A percentile compares a stretch with the other conserved stretches of the same genome.
Evolutionary conservation across 176 grass and related monocot genomes (phyloP).

Genomic region (Thinopyrum elongatum): DNA sequence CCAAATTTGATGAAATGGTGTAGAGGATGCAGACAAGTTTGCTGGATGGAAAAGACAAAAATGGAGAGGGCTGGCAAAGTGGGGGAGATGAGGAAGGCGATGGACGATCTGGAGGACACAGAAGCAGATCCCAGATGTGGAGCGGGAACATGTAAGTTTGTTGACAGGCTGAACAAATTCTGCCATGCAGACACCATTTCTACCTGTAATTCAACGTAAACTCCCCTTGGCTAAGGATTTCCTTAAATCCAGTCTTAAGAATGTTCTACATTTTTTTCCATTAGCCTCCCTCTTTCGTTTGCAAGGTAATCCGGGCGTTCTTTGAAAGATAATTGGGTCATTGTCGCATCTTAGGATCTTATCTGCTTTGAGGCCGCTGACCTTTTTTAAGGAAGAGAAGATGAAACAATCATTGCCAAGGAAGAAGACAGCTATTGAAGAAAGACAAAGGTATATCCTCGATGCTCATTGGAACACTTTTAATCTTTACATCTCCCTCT

Average conservation of each 20-base stretch:
- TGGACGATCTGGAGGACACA: slow-evolving; percentile 24
- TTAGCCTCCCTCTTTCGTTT: slow-evolving; percentile 5
- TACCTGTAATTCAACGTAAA: neutral
- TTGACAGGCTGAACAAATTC: neutral
- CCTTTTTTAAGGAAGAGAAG: too few species aligned
- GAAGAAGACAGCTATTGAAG: too few species aligned
- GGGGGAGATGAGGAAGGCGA: slow-evolving; percentile 20
- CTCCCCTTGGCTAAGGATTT: neutral
- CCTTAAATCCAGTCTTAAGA: neutral
- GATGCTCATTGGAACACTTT: neutral
- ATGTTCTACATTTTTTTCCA: slow-evolving; percentile 4
- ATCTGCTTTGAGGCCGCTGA: too few species aligned
- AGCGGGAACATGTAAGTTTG: slow-evolving; percentile 25
- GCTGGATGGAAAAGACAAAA: slow-evolving; percentile 5
- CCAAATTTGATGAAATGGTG: neutral
- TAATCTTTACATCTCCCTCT: neutral
- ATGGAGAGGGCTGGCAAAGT: neutral
- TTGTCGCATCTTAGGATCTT: too few species aligned
- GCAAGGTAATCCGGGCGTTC: too few species aligned
- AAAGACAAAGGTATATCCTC: neutral
- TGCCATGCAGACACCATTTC: neutral
- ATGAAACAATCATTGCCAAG: too few species aligned
- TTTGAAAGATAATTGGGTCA: too few species aligned
- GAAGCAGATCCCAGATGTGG: slow-evolving; percentile 38
- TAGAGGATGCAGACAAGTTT: slow-evolving; percentile 3